phyloP scores from a whole-genome alignment of 768 basidiomycete species.

The Ephemerocybe angulata region DNA sequence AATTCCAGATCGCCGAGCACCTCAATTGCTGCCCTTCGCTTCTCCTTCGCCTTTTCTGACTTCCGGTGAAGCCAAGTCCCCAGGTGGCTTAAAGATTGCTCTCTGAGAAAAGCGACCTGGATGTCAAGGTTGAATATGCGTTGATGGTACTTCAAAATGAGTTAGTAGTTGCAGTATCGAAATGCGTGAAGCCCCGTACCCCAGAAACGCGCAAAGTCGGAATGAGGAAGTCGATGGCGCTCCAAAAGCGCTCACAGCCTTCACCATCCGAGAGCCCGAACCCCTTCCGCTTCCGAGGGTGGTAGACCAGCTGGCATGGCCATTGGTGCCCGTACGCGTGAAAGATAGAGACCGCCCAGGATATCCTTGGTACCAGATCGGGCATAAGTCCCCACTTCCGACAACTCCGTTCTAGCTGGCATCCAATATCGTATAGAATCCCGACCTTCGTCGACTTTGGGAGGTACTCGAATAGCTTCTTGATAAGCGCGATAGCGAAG shows the following conservation, averaged over 20 bases:
- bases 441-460: conserved; percentile 25
- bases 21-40: neutral
- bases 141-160: neutral
- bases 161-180: neutral
- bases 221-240: conserved; percentile 15
- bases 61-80: neutral
- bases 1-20: neutral
- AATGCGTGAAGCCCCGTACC: conserved; percentile 19
- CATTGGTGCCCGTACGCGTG: conserved; percentile 36
- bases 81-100: neutral
- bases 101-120: neutral
- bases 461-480: conserved; percentile 20
- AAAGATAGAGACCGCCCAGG: conserved; percentile 28
- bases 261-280: conserved; percentile 32
- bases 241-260: conserved; percentile 34
- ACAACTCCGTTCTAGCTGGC: conserved; percentile 27
- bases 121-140: neutral
- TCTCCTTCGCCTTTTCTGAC: neutral
- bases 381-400: conserved; percentile 17
- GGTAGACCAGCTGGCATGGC: conserved; percentile 29
- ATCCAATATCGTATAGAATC: conserved; percentile 32
- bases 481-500: conserved; percentile 25
- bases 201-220: neutral
- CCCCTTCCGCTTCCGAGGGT: conserved; percentile 24
- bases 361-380: conserved; percentile 17